Evolutionary conservation across 73 alveolate species (phyloP).

Genomic region (Paramecium biaurelia): DNA sequence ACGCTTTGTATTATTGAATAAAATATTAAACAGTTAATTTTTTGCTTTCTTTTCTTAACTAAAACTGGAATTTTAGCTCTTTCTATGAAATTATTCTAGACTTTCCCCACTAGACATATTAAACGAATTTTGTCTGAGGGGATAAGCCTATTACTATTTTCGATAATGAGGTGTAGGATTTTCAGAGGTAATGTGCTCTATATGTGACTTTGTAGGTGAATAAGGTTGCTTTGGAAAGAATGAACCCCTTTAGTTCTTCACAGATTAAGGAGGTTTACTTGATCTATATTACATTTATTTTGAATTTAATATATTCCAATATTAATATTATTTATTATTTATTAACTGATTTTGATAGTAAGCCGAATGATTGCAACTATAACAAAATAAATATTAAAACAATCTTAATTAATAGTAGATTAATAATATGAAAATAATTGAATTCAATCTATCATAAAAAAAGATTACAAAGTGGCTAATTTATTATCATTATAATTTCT

Average conservation of each 20-base stretch:
- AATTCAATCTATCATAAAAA: background rate
- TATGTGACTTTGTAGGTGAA: constrained; percentile 41
- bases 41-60: constrained; percentile 43
- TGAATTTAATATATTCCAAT: background rate
- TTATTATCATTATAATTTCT: background rate
- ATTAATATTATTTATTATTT: background rate
- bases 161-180: constrained; percentile 45
- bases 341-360: background rate
- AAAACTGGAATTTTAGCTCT: constrained; percentile 31
- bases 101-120: constrained; percentile 39
- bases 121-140: constrained; percentile 3
- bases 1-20: background rate
- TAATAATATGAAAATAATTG: background rate
- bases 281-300: constrained; percentile 34
- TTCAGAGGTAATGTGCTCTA: background rate
- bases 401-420: background rate
- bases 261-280: constrained; percentile 49
- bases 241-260: constrained; percentile 29
- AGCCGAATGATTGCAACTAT: background rate
- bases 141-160: background rate
- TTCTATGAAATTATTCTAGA: background rate
- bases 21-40: background rate
- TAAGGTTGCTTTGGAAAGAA: constrained; percentile 50
- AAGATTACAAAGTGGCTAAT: background rate
- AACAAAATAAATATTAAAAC: background rate